phyloP scores from a whole-genome alignment of 1,284 basidiomycete species.

The Afroboletus lepidellus region DNA sequence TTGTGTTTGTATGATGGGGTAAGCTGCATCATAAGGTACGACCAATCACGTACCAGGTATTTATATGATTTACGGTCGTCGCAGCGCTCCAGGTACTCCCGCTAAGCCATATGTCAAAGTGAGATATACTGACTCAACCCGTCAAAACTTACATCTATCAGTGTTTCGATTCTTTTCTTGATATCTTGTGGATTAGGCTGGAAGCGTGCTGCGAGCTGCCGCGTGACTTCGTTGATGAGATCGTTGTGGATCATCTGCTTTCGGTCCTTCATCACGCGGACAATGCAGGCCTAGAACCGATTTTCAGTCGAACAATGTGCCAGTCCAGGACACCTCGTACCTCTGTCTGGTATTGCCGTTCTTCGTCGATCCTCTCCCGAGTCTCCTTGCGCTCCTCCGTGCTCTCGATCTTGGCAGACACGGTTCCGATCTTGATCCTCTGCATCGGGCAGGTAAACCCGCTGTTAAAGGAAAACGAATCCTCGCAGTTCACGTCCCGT shows the following conservation, averaged over 20 bases:
- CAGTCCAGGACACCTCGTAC: conserved; percentile 41
- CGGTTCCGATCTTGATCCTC: conserved; percentile 92
- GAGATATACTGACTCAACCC: neutral
- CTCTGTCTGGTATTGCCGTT: conserved; percentile 88
- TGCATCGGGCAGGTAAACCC: conserved; percentile 81
- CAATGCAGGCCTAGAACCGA: conserved; percentile 81
- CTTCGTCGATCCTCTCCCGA: conserved; percentile 88
- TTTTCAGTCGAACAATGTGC: conserved; percentile 6
- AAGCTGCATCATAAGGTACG: neutral
- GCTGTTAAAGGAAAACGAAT: conserved; percentile 89
- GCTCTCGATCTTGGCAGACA: conserved; percentile 85
- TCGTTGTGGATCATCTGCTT: conserved; percentile 90
- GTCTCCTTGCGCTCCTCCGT: conserved; percentile 91
- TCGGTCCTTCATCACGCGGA: conserved; percentile 96
- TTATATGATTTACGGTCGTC: conserved; percentile 82
- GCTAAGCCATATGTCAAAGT: conserved; percentile 40
- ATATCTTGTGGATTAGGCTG: conserved; percentile 82
- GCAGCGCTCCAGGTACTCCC: conserved; percentile 78
- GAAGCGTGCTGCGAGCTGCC: conserved; percentile 84
- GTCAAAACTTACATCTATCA: conserved; percentile 79
- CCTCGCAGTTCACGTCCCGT: conserved; percentile 73
- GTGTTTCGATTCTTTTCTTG: conserved; percentile 91
- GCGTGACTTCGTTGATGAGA: conserved; percentile 87
- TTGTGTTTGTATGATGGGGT: neutral
- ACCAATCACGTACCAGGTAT: conserved; percentile 52